Evolutionary conservation across 306 rosid genomes (phyloP).

Genomic region (Cicer arietinum): DNA sequence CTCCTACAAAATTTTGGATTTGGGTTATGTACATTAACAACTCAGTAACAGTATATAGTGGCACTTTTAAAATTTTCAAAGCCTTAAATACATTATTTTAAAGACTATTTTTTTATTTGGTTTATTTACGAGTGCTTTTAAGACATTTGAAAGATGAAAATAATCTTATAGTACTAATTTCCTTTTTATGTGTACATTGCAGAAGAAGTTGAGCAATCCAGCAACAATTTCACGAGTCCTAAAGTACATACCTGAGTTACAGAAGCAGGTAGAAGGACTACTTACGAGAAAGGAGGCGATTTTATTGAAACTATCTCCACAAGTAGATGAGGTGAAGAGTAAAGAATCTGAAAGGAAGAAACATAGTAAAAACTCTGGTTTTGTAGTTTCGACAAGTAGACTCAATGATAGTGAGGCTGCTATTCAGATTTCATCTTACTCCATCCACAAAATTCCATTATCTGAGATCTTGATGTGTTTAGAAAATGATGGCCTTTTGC

Average conservation of each 20-base stretch:
- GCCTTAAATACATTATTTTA: too few species aligned
- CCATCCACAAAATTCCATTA: slow-evolving; percentile 39
- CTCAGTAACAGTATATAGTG: too few species aligned
- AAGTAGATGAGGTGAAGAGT: slow-evolving; percentile 4
- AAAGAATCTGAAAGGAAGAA: slow-evolving; percentile 36
- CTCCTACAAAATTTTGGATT: too few species aligned
- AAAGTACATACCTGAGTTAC: slow-evolving; percentile 70
- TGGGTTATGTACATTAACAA: too few species aligned
- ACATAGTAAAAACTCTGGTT: slow-evolving; percentile 22
- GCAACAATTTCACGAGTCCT: slow-evolving; percentile 60
- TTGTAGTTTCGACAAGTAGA: slow-evolving; percentile 55
- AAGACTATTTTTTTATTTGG: too few species aligned
- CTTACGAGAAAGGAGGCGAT: slow-evolving; percentile 59
- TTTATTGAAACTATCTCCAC: slow-evolving; percentile 30
- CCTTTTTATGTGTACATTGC: background rate
- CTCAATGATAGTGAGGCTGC: slow-evolving; percentile 57
- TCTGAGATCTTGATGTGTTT: slow-evolving; percentile 55
- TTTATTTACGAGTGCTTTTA: too few species aligned
- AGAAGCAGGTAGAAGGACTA: slow-evolving; percentile 60
- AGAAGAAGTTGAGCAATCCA: slow-evolving; percentile 75
- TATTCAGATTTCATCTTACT: slow-evolving; percentile 60
- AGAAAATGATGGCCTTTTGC: slow-evolving; percentile 56
- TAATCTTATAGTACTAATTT: background rate
- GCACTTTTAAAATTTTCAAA: too few species aligned
- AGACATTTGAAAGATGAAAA: too few species aligned